Percentiles rank a stretch among this genome's conserved stretches.
These are phyloP conservation scores for Tuber umbilicatum DNA, from an alignment of 495 filamentous ascomycete species.

Conservation along the genomic window DNA sequence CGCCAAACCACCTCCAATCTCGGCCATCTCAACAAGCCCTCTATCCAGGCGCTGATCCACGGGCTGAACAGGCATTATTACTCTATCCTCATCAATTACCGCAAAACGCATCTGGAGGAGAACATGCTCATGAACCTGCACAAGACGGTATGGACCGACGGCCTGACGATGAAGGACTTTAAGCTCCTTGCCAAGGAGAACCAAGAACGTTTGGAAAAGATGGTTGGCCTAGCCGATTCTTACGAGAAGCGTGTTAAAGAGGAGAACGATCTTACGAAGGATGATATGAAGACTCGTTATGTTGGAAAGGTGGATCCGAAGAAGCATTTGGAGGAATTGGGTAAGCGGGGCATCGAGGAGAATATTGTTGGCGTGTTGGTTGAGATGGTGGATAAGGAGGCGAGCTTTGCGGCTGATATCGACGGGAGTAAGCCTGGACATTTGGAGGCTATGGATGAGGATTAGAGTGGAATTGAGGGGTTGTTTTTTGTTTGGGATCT, in stretches of 20 bases:
- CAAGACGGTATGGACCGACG: constrained; percentile 99
- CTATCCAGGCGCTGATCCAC: constrained; percentile 97
- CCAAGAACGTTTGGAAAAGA: constrained; percentile 73
- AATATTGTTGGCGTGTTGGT: constrained; percentile 94
- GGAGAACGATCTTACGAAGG: constrained; percentile 92
- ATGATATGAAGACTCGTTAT: constrained; percentile 97
- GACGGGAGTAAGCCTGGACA: constrained; percentile 24
- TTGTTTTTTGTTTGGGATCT: background rate
- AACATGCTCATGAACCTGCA: constrained; percentile 99
- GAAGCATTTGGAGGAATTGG: constrained; percentile 96
- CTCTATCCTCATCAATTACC: constrained; percentile 94
- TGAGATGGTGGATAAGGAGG: constrained; percentile 99
- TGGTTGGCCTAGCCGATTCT: constrained; percentile 84
- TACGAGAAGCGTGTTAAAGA: constrained; percentile 99
- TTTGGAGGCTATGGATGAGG: constrained; percentile 38
- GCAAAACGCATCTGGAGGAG: constrained; percentile 95
- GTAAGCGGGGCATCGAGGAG: constrained; percentile 93
- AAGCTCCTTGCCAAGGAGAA: constrained; percentile 73
- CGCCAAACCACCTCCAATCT: constrained; percentile 96
- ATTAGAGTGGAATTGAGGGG: constrained; percentile 14
- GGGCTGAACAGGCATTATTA: constrained; percentile 98
- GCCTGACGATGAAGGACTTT: constrained; percentile 95
- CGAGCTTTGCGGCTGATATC: constrained; percentile 47
- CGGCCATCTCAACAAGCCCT: constrained; percentile 96
- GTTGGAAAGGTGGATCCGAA: constrained; percentile 98